Base-by-base conservation (phyloP, 2,329 filamentous ascomycete species). In the Drechslera avenae region DNA sequence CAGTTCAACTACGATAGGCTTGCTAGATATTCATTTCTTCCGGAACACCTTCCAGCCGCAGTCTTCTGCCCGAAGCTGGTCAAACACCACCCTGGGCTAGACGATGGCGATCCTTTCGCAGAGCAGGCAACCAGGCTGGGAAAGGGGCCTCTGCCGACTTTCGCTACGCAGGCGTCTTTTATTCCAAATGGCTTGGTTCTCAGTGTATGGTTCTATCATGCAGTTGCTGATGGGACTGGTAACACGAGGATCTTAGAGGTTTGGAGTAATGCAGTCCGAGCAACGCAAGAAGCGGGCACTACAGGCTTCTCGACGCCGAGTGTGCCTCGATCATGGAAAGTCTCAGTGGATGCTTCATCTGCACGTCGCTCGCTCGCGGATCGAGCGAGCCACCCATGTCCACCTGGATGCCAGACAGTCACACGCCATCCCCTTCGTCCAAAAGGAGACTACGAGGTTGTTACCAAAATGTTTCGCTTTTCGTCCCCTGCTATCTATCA, bases 161-260 rank as follows among this genome's bases (percentile, higher is more conserved):
- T 70, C 10, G 58, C 59, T 7, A 42, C 59, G 2, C 61, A 67
- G 39, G 61, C 60, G 7, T 62, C 54, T 8, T 69, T 67, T 39
- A 59, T 69, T 13, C 56, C 54, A 1, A 63, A 62, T n/a, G 67
- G 67, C 1, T 50, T 69, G 7, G 50, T 69, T 7, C 37, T 70
- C 16, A 69, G 65, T 34, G 43, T 62, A 1, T 69, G 66, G 52
- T 48, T 54, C 7, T 56, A 68, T 47, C 67, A 71, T 46, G 54
- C 47, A 19, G 53, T 62, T 13, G 30, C 55, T 8, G 65, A 68
- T 39, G 61, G 59, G 4, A 51, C 36, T 3, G 62, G 60, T 0
- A 53, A 62, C 9, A 46, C 52, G 6, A 51, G 40, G 13, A 45
- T 66, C 0, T 60, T 57, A 19, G 32, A 55, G 17, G 17, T 48